Base-by-base conservation (phyloP, 108 stramenopile species). In the Mediolabrus comicus region DNA sequence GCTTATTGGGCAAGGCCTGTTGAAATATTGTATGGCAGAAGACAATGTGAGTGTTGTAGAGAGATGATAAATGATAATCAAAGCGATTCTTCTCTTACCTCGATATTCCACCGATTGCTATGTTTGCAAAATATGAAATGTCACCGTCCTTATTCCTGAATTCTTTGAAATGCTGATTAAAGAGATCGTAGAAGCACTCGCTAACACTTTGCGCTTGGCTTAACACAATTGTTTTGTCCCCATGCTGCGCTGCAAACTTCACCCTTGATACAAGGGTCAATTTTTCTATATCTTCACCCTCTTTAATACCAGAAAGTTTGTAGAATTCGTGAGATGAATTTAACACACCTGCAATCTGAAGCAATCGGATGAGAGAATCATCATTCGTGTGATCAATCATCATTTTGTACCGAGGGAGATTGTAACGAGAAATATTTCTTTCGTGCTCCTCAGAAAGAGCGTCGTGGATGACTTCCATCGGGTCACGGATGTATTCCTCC, bases 131-230 rank as follows among this genome's bases (percentile, higher is more conserved):
- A 27, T 72, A 77, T 13, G 52, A 29, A 4, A 59, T 29, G 1
- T 49, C 52, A 11, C 46, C 58, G n/a, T 49, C 69, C 14, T 73
- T 41, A 14, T 81, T 75, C 46, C 12, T 53, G 33, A 67, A 67
- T 31, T 71, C 63, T 25, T 36, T 64, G 55, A 66, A 81, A 36
- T 77, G 75, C 22, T 81, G 80, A 26, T 81, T 81, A 58, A 76
- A 76, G 4, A 81, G 64, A 72, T 81, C 75, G 22, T 81, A 81
- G 41, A 81, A 77, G 32, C 74, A 65, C 24, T 81, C 80, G 24
- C 57, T 66, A 27, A 81, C 69, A 10, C 17, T 24, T 17, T 77
- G 70, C 5, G 43, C 49, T 51, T 81, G 67, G 43, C 59, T 70
- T 6, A 81, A n/a, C 9, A 81, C 49, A 10, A 61, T 69, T 31